Conservation (phyloP, 768 basidiomycete genomes). For the Pleurotus djamor region DNA sequence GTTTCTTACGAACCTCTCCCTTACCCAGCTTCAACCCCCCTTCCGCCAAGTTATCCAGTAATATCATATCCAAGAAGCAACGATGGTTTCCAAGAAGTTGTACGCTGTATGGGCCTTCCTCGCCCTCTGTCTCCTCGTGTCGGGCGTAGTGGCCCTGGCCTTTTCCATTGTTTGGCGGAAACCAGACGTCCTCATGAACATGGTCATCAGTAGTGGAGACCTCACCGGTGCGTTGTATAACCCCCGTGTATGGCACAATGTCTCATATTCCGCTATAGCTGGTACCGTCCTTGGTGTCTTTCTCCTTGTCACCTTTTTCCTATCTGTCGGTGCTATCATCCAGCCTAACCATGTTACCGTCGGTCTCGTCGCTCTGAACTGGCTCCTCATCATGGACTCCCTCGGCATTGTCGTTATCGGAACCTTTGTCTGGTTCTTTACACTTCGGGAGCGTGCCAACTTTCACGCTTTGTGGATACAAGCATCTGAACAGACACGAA, state of each 20-base stretch:
- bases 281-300: conserved; percentile 68
- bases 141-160: conserved; percentile 61
- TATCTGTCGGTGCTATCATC: conserved; percentile 71
- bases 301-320: conserved; percentile 62
- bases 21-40: conserved; percentile 4
- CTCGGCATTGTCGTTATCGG: conserved; percentile 63
- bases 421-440: conserved; percentile 79
- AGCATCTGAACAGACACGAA: conserved; percentile 42
- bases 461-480: conserved; percentile 59
- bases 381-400: conserved; percentile 63
- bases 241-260: not conserved
- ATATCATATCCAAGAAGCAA: conserved; percentile 17
- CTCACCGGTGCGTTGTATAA: conserved; percentile 50
- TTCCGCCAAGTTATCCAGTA: not conserved
- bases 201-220: conserved; percentile 58
- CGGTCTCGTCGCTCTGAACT: conserved; percentile 78
- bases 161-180: conserved; percentile 72
- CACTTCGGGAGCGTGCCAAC: conserved; percentile 66
- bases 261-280: conserved; percentile 36
- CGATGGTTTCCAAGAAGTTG: conserved; percentile 73
- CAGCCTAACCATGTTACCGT: conserved; percentile 67
- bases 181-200: conserved; percentile 69
- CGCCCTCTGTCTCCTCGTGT: conserved; percentile 67
- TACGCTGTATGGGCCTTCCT: conserved; percentile 73
- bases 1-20: not conserved